Percentiles rank a stretch among this genome's conserved stretches.
Evolutionary conservation across 2,329 filamentous ascomycete species (phyloP).

Genomic region (Fusarium subglutinans): DNA sequence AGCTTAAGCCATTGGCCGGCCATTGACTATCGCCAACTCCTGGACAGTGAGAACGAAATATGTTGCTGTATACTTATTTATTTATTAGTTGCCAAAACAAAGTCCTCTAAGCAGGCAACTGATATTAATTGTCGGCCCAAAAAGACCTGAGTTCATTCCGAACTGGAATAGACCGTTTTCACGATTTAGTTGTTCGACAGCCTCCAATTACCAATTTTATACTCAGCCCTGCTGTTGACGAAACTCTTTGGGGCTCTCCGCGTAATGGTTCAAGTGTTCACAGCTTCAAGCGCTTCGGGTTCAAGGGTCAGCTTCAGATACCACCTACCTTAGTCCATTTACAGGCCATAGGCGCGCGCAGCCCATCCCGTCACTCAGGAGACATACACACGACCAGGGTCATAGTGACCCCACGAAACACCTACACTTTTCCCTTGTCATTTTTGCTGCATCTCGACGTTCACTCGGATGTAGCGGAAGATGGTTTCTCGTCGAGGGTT

Average conservation of each 20-base stretch:
- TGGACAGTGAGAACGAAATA: slow-evolving; percentile 2
- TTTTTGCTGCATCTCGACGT: background rate
- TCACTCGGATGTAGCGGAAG: slow-evolving; percentile 35
- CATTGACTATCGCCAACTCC: background rate
- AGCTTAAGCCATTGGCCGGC: background rate
- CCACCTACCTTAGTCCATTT: background rate
- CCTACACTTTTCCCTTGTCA: background rate
- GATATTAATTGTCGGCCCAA: slow-evolving; percentile 6
- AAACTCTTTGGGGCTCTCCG: slow-evolving; percentile 1
- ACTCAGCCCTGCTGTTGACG: slow-evolving; percentile 25
- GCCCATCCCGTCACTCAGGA: slow-evolving; percentile 14
- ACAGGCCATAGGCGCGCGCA: slow-evolving; percentile 22
- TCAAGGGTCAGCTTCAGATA: slow-evolving; percentile 26
- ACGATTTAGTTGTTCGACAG: background rate
- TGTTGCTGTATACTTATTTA: background rate
- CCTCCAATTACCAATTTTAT: background rate
- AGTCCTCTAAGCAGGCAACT: background rate
- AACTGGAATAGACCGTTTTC: slow-evolving; percentile 6
- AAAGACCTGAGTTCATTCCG: slow-evolving; percentile 6
- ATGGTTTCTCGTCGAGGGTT: slow-evolving; percentile 6
- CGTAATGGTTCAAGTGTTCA: slow-evolving; percentile 17
- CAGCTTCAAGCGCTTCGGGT: slow-evolving; percentile 1
- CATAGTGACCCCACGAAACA: slow-evolving; percentile 24
- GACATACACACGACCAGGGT: slow-evolving; percentile 10
- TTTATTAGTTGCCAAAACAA: background rate